Evolutionary conservation across 345 rosid species (phyloP).

Genomic region (Eucalyptus polyanthemos): DNA sequence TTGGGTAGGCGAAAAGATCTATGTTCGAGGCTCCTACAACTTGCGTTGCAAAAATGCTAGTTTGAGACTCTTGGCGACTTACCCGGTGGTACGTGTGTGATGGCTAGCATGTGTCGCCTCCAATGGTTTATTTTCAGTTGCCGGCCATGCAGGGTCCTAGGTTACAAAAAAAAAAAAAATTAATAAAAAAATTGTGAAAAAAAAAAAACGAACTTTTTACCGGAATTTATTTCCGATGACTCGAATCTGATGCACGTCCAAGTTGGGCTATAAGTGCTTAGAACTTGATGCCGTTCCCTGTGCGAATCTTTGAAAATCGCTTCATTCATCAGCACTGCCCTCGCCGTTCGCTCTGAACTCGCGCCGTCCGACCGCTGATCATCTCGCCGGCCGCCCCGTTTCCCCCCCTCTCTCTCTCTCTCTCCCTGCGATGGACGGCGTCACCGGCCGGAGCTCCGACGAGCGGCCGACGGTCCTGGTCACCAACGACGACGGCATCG

Average conservation of each 20-base stretch:
- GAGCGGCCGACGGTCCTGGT: constrained; percentile 43
- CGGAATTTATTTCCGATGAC: background rate
- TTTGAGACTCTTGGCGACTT: no score
- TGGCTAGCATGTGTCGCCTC: accelerated
- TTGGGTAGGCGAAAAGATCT: no score
- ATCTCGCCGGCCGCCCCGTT: background rate
- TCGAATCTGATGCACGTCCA: background rate
- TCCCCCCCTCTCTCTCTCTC: background rate
- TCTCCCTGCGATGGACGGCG: background rate
- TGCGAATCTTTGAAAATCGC: no score
- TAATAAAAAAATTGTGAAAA: background rate
- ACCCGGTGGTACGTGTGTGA: accelerated
- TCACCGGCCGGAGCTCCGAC: background rate
- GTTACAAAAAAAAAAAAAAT: no score
- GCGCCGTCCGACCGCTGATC: background rate
- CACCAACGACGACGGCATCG: constrained; percentile 95
- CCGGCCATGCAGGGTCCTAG: no score
- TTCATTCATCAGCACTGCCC: background rate
- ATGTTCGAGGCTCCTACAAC: no score
- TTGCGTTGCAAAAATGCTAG: no score
- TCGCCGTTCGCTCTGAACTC: background rate
- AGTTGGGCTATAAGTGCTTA: background rate
- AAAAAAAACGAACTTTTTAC: background rate
- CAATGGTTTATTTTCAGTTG: accelerated
- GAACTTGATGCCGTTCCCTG: no score